phyloP scores from a whole-genome alignment of 2,329 filamentous ascomycete genomes.

The Pyrenophora teres region DNA sequence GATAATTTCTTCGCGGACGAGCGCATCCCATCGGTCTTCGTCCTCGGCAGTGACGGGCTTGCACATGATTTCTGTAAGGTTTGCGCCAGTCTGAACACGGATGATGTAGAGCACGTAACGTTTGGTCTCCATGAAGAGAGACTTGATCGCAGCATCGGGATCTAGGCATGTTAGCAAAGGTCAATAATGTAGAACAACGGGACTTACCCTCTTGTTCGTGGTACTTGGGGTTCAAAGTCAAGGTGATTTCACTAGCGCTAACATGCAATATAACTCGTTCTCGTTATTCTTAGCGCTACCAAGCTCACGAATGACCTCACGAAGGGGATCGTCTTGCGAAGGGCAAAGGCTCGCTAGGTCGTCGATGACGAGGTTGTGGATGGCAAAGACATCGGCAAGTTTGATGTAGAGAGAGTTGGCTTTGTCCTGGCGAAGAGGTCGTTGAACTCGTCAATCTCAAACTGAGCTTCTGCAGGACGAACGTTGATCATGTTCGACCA shows the following conservation, averaged over 20 bases:
- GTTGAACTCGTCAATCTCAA: conserved; percentile 99
- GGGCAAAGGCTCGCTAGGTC: conserved; percentile 81
- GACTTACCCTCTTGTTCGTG: conserved; percentile 74
- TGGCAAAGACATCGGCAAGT: conserved; percentile 94
- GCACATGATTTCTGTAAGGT: conserved; percentile 93
- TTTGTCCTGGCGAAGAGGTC: conserved; percentile 96
- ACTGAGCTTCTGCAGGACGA: conserved; percentile 84
- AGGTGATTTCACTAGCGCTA: conserved; percentile 84
- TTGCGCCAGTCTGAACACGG: conserved; percentile 86
- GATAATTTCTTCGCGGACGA: conserved; percentile 80
- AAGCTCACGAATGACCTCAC: conserved; percentile 89
- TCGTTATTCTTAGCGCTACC: conserved; percentile 97
- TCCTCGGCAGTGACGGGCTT: conserved; percentile 87
- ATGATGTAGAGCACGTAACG: conserved; percentile 97
- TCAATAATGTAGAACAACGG: not conserved
- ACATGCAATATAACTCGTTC: conserved; percentile 87
- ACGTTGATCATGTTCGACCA: conserved; percentile 80
- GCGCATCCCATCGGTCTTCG: conserved; percentile 80
- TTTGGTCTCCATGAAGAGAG: conserved; percentile 98
- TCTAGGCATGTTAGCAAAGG: conserved; percentile 57
- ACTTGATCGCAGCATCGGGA: conserved; percentile 88
- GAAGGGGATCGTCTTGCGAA: conserved; percentile 80
- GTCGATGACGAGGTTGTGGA: conserved; percentile 83
- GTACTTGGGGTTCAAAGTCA: conserved; percentile 87
- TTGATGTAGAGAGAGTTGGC: conserved; percentile 99